Base-by-base conservation (phyloP, 441 rosid genomes). In the Croton laevigatus region DNA sequence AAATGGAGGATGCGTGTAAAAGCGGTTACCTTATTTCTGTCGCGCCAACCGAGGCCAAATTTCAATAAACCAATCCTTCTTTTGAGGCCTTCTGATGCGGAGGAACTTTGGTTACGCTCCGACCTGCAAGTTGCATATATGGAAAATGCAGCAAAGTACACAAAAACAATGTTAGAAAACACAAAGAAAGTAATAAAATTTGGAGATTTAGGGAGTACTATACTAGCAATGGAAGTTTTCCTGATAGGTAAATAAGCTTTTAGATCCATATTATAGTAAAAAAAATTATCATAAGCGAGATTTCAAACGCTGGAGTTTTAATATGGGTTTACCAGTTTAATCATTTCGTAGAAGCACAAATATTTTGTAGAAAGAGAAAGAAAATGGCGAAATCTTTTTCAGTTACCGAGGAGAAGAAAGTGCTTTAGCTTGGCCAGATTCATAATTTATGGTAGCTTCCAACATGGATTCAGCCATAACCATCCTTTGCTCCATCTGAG, bases 381-480 rank as follows among this genome's bases (percentile, higher is more conserved):
- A 62, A 65, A 66, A 55, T 17, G 22, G 36, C 37, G 60, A 53
- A 32, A 69, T 71, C 60, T 62, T 78, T 67, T 1, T 66, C 17
- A 42, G 59, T 45, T 57, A 88, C 98, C 91, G 74, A 55, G 97
- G 97, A 60, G 98, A 88, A 78, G 96, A 86, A 69, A 81, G 90
- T 20, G 90, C 88, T 83, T 87, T 91, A 57, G 79, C 81, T 81
- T 92, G 91, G 70, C 94, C 89, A 63, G 93, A 87, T 73, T 94
- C 91, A 76, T 89, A 94, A 73, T 91, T 91, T 81, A 91, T 75
- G 71, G 98, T 91, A 53, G 97, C 98, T 84, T 93, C 92, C 78
- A 93, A 78, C 95, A 87, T 87, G 37, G 97, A 93, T 79, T 96
- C 99, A 74, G 99, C 99, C 97, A 93, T 91, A 48, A 93, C 89